Evolutionary conservation across 2,329 filamentous ascomycete genomes (phyloP), one percentile per base, ranked within the genome.

Genomic region (Penicillium sp.): DNA sequence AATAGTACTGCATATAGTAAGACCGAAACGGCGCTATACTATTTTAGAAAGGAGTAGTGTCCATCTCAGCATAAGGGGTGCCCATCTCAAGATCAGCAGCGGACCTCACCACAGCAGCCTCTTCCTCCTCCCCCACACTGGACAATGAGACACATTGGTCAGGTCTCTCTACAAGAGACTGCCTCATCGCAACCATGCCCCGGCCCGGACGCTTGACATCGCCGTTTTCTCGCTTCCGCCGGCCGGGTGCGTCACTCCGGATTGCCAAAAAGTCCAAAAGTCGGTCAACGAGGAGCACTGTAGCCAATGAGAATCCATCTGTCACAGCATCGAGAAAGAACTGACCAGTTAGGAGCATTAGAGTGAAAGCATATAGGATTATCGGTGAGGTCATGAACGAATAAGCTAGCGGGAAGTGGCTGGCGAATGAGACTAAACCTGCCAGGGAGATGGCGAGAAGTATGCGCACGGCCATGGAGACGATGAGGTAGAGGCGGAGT

Each of bases 371-470:
- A 45, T 67, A 68, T 14, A 70, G 47, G 44, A 69, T 69, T n/a
- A 61, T 56, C 5, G 68, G 66, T 40, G 62, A 69, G 9, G 64
- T 70, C 68, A 70, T 70, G 49, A 68, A 70, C 3, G 57, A 58
- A 55, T 68, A 68, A 0, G 63, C 62, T 27, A 69, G 51, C 28
- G 60, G 47, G 45, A 69, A 69, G 50, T 66, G 48, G 22, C 51
- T 49, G 7, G 59, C 57, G 28, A 69, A 66, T 26, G 56, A 58
- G 22, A 63, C 56, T 16, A 69, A 49, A 26, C 61, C 52, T 6
- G 58, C 56, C 6, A 69, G 46, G 14, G 61, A 43, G 14, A 61
- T 42, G 3, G 62, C 66, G 14, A 68, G 56, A 6, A 61, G 14
- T 13, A 68, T 32, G 20, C 66, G 64, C 16, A 59, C 55, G 10